A percentile compares a stretch with the other conserved stretches of the same genome.
Evolutionary conservation across 139 green algal genomes (phyloP).

Genomic region (Chlorella sp.): DNA sequence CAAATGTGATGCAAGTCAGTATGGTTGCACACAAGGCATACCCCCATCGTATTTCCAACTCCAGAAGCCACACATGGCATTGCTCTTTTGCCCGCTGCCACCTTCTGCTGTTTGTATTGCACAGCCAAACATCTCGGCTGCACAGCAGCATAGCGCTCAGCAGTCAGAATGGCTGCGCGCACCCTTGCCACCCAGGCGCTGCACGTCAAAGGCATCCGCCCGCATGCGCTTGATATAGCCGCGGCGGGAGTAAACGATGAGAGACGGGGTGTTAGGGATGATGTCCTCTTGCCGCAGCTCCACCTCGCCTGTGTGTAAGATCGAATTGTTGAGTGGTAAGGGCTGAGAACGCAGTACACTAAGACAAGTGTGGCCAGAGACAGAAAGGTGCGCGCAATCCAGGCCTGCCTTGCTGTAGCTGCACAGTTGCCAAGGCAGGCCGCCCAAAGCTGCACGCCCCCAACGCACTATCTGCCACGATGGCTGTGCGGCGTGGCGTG

Average conservation of each 20-base stretch:
- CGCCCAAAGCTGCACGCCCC: too few species aligned
- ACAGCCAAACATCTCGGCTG: too few species aligned
- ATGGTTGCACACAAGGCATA: too few species aligned
- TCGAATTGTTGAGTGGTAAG: too few species aligned
- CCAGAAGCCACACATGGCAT: too few species aligned
- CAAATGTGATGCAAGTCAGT: background rate
- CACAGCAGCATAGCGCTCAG: too few species aligned
- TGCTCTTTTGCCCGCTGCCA: too few species aligned
- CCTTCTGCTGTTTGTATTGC: too few species aligned
- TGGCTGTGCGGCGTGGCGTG: conserved; percentile 61
- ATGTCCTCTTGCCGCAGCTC: conserved; percentile 64
- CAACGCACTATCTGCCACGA: conserved; percentile 31
- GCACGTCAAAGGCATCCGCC: conserved; percentile 68
- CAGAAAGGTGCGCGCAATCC: background rate
- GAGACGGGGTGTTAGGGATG: conserved; percentile 67
- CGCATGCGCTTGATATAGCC: conserved; percentile 94
- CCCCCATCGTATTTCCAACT: too few species aligned
- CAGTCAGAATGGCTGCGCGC: background rate
- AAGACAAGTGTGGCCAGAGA: too few species aligned
- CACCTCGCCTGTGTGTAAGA: conserved; percentile 19
- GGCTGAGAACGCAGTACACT: too few species aligned
- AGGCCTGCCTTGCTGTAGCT: background rate
- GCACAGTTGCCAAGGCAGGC: too few species aligned
- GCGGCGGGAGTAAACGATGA: conserved; percentile 72
- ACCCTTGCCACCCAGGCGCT: conserved; percentile 51